Percentiles rank a stretch among this genome's conserved stretches.
phyloP scores from a whole-genome alignment of 2,329 filamentous ascomycete genomes.

The Aureobasidium sp. region DNA sequence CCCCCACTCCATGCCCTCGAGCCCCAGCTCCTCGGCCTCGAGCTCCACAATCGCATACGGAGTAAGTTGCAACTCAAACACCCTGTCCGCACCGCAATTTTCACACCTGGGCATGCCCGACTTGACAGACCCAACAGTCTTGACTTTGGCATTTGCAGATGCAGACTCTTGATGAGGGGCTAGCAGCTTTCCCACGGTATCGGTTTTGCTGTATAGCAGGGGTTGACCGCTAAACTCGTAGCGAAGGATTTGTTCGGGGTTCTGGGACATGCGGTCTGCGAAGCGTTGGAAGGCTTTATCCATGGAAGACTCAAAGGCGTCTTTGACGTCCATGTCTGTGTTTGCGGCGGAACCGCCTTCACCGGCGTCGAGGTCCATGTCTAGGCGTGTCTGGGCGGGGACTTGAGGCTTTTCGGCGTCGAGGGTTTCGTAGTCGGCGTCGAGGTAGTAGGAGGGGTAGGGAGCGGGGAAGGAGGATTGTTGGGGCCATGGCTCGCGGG shows the following conservation, averaged over 20 bases:
- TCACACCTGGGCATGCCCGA: slow-evolving; percentile 64
- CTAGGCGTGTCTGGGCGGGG: slow-evolving; percentile 40
- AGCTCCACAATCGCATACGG: slow-evolving; percentile 85
- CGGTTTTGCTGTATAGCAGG: slow-evolving; percentile 72
- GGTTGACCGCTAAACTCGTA: slow-evolving; percentile 44
- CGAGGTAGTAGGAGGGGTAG: slow-evolving; percentile 71
- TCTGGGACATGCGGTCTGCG: slow-evolving; percentile 44
- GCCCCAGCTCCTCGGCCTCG: slow-evolving; percentile 61
- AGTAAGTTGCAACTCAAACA: slow-evolving; percentile 88
- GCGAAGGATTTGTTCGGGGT: slow-evolving; percentile 45
- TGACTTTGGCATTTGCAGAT: slow-evolving; percentile 21
- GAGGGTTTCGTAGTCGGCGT: slow-evolving; percentile 87
- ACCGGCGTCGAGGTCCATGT: slow-evolving; percentile 28
- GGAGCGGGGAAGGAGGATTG: slow-evolving; percentile 57
- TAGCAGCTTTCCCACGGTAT: slow-evolving; percentile 64
- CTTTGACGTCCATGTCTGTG: slow-evolving; percentile 38
- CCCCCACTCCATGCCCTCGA: slow-evolving; percentile 95
- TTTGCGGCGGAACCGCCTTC: slow-evolving; percentile 22
- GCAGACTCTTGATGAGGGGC: slow-evolving; percentile 25
- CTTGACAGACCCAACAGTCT: slow-evolving; percentile 25
- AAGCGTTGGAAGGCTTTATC: slow-evolving; percentile 47
- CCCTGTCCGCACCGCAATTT: slow-evolving; percentile 66
- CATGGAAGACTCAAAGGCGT: slow-evolving; percentile 42
- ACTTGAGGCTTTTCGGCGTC: slow-evolving; percentile 50
- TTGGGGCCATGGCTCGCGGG: slow-evolving; percentile 67